A percentile compares a stretch with the other conserved stretches of the same genome.
phyloP scores from a whole-genome alignment of 306 rosid species.

The Malus asiatica region DNA sequence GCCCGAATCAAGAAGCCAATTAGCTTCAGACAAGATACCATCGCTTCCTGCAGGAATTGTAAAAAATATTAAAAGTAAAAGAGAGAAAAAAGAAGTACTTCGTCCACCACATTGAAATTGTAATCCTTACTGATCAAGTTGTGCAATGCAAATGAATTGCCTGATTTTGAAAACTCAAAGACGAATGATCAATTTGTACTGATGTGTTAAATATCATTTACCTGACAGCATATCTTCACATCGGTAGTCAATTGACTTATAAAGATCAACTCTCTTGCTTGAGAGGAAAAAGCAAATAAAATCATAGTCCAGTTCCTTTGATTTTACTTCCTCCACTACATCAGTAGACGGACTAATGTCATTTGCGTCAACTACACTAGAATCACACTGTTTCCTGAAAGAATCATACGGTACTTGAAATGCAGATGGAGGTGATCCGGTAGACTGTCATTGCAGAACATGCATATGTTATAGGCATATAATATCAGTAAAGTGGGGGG shows the following conservation, averaged over 20 bases:
- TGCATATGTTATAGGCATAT: not conserved
- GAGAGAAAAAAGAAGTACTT: not conserved
- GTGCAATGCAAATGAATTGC: not conserved
- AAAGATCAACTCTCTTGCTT: slow-evolving; percentile 62
- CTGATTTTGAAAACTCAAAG: not conserved
- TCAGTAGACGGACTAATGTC: slow-evolving; percentile 23
- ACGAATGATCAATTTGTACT: not conserved
- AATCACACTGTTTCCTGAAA: slow-evolving; percentile 52
- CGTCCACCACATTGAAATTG: not conserved
- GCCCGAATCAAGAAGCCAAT: slow-evolving; percentile 78
- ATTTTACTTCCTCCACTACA: slow-evolving; percentile 29
- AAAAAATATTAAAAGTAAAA: not conserved
- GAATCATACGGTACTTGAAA: slow-evolving; percentile 76
- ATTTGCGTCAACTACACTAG: slow-evolving; percentile 31
- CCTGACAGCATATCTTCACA: slow-evolving; percentile 95
- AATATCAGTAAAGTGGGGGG: not conserved
- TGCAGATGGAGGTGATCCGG: slow-evolving; percentile 98
- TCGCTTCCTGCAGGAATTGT: slow-evolving; percentile 49
- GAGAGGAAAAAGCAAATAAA: slow-evolving; percentile 84
- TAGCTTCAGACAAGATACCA: slow-evolving; percentile 76
- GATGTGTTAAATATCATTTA: slow-evolving; percentile 15
- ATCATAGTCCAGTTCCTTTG: slow-evolving; percentile 66
- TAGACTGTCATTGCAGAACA: slow-evolving; percentile 70
- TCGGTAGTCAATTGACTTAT: slow-evolving; percentile 61
- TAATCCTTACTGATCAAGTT: not conserved